Conservation (phyloP, 1,284 basidiomycete genomes). For the Cutaneotrichosporon spelunceum region DNA sequence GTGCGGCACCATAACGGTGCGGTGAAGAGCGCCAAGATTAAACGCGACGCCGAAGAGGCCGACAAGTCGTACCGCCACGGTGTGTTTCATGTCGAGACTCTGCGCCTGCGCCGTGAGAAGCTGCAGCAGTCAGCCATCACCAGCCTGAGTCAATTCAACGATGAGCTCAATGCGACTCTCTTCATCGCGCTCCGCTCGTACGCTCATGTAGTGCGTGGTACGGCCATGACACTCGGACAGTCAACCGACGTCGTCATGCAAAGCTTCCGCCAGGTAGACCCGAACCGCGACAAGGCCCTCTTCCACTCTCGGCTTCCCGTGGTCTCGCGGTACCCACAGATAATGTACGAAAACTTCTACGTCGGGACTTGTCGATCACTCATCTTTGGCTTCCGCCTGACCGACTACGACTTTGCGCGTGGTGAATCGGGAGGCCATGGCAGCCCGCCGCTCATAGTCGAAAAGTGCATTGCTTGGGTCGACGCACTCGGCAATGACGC, state of each 20-base stretch:
- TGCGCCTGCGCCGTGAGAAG: slow-evolving; percentile 75
- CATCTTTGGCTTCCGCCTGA: slow-evolving; percentile 86
- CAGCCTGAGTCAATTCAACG: slow-evolving; percentile 75
- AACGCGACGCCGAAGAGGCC: slow-evolving; percentile 89
- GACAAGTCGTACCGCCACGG: slow-evolving; percentile 90
- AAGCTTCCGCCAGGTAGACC: slow-evolving; percentile 64
- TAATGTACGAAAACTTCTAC: slow-evolving; percentile 50
- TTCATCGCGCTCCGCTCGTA: slow-evolving; percentile 67
- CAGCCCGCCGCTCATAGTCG: slow-evolving; percentile 72
- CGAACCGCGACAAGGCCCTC: slow-evolving; percentile 60
- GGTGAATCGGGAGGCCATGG: slow-evolving; percentile 63
- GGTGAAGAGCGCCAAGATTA: slow-evolving; percentile 70
- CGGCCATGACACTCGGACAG: slow-evolving; percentile 58
- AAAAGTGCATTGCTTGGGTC: slow-evolving; percentile 78
- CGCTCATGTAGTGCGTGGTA: slow-evolving; percentile 63
- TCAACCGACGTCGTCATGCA: slow-evolving; percentile 48
- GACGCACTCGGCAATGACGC: slow-evolving; percentile 70
- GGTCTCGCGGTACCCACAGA: slow-evolving; percentile 17
- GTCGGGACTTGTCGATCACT: slow-evolving; percentile 74
- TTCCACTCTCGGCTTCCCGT: slow-evolving; percentile 19
- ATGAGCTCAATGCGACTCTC: slow-evolving; percentile 66
- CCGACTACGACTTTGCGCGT: slow-evolving; percentile 86
- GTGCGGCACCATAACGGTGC: slow-evolving; percentile 48
- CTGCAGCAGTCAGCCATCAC: slow-evolving; percentile 77
- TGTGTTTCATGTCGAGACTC: slow-evolving; percentile 89